Conservation (phyloP, 345 rosid genomes). For the Populus pruinosa region DNA sequence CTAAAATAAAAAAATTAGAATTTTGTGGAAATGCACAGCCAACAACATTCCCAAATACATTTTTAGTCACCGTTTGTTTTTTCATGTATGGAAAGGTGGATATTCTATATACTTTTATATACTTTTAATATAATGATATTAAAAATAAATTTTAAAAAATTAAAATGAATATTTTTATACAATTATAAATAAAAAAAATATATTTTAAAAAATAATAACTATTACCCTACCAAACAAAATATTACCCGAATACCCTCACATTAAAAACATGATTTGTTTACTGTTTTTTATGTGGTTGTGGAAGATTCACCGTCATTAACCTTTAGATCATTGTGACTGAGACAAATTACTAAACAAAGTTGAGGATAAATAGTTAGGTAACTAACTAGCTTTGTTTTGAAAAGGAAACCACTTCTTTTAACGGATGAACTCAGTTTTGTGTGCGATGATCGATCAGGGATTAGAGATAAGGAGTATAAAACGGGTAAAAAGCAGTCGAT, state of each 20-base stretch:
- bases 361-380: background rate
- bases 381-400: background rate
- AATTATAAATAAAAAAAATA: too few relatives aligned
- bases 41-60: fast-evolving
- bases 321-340: background rate
- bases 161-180: too few relatives aligned
- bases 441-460: too few relatives aligned
- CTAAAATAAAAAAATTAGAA: too few relatives aligned
- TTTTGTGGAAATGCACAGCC: too few relatives aligned
- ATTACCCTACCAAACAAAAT: fast-evolving
- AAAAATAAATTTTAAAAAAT: too few relatives aligned
- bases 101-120: too few relatives aligned
- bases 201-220: too few relatives aligned
- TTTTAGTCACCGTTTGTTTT: too few relatives aligned
- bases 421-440: background rate
- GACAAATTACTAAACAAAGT: slow-evolving; percentile 4
- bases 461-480: background rate
- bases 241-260: too few relatives aligned
- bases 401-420: background rate
- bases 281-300: background rate
- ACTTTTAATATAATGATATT: fast-evolving
- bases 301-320: background rate
- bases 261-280: background rate
- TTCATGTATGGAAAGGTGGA: too few relatives aligned
- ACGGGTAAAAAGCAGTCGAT: background rate